Base-by-base conservation (phyloP, 2,329 filamentous ascomycete genomes). In the Pseudocercospora ulei region DNA sequence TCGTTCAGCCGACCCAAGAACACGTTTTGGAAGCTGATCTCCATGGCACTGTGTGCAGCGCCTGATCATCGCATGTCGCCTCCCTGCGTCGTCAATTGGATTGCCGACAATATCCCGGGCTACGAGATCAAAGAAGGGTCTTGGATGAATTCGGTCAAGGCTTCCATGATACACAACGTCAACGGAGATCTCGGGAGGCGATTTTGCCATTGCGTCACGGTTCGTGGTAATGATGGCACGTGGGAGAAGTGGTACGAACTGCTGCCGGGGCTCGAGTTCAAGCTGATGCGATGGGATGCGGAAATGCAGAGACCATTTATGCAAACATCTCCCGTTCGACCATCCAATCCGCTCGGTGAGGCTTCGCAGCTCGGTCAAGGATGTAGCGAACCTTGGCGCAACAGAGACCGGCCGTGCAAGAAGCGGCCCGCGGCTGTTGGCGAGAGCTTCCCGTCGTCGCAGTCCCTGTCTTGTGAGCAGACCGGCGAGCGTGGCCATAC, bases 21-120 rank as follows among this genome's bases (percentile, higher is more conserved):
- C 7, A 50, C 50, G 6, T 52, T 50, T 33, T 18, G 22, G 2
- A 44, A 46, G 4, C 45, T 59, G 4, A 49, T 57, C 8, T 49
- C 46, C 2, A 56, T 60, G 54, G 58, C 58, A 8, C 22, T 61
- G 11, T 46, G 45, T 19, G 44, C 50, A 17, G 46, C 49, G 8
- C 44, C 49, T 4, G 39, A 39, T 5, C 37, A 52, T 33, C 45
- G 50, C 18, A 40, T 58, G 16, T 45, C 47, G 23, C 25, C 39
- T 4, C 24, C 35, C 2, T 41, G 37, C 16, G 46, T 59, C 14
- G 17, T 29, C 8, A 26, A 46, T 6, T 61, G 58, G 58, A 47
- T 61, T 11, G 40, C 36, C 4, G 23, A 45, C 3, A 57, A 58
- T 28, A 49, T 59, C 11, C 52, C 54, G 16, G 44, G 40, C 4